Evolutionary conservation across 179 eudicot species (phyloP).

Genomic region (Heliamphora pulchella): DNA sequence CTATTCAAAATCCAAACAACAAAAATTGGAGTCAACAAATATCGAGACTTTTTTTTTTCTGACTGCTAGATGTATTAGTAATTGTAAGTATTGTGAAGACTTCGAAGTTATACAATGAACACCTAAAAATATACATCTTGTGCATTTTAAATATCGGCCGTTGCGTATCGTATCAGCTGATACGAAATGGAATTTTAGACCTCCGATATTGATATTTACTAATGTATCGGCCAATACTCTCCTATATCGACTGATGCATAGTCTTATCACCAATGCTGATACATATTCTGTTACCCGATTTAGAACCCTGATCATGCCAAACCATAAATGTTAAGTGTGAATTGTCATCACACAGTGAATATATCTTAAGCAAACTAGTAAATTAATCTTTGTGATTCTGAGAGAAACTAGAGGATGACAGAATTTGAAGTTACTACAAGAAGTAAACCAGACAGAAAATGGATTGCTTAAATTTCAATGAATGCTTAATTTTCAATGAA

Average conservation of each 20-base stretch:
- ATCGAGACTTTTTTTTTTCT: background rate
- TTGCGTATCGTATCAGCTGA: no score
- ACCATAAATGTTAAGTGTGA: background rate
- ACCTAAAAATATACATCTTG: no score
- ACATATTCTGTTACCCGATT: no score
- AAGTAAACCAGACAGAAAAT: background rate
- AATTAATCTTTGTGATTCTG: background rate
- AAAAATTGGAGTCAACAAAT: background rate
- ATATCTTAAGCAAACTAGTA: background rate
- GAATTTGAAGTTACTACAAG: background rate
- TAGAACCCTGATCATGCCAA: background rate
- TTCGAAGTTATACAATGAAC: no score
- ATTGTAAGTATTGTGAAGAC: background rate
- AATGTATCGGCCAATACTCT: no score
- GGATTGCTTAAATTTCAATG: no score
- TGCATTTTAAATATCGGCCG: no score
- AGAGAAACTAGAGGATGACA: background rate
- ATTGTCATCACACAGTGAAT: background rate
- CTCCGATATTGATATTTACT: no score
- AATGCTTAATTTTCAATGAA: background rate
- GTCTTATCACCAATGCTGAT: no score
- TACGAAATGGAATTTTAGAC: no score
- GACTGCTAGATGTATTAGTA: no score
- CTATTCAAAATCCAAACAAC: background rate
- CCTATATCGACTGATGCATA: no score